Base-by-base conservation (phyloP, 192 early-diverging fungal species). In the Globomyces pollinis-pini region DNA sequence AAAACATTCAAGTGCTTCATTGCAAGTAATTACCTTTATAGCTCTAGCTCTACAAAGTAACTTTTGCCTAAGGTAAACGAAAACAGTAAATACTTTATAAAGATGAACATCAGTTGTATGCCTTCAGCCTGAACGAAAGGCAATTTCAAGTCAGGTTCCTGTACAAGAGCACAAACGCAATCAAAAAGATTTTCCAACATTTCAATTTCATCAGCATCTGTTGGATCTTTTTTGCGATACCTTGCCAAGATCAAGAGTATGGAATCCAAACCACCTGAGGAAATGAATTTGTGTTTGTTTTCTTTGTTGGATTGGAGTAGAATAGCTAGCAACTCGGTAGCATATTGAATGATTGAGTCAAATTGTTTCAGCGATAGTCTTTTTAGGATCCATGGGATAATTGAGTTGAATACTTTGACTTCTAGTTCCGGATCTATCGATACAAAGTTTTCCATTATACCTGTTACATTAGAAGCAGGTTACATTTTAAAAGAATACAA, bases 171-270 rank as follows among this genome's bases (percentile, higher is more conserved):
- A 67, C 88, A 93, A 13, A 97, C 49, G 3, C 78, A 71, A 67
- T 93, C 87, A 62, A 97, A 91, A 16, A 90, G 70, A 64, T 94
- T 96, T 59, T 96, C 96, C 74, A 99, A 69, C 69, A 91, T 75
- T 59, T 99, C 96, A 35, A 84, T 73, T 57, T 95, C 94, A 58
- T 94, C 90, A 4, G 77, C 80, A 43, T 90, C 86, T 13, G 71
- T 68, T 1, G 96, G 94, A 61, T 94, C 89, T 32, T 58, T 65
- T 52, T 79, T 76, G 33, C 75, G 74, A 65, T 86, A 86, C 4
- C 53, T 70, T 0, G 87, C 66, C 30, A 91, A 56, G n/a, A 84
- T 73, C 36, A 69, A 81, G 21, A 97, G 69, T 28, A 94, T 60
- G 0, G 77, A 68, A 54, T 90, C 88, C 15, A 93, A 68, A 0